These are phyloP conservation scores for Cantharellus cinnabarinus DNA, from an alignment of 768 basidiomycete species.

Conservation along the genomic window DNA sequence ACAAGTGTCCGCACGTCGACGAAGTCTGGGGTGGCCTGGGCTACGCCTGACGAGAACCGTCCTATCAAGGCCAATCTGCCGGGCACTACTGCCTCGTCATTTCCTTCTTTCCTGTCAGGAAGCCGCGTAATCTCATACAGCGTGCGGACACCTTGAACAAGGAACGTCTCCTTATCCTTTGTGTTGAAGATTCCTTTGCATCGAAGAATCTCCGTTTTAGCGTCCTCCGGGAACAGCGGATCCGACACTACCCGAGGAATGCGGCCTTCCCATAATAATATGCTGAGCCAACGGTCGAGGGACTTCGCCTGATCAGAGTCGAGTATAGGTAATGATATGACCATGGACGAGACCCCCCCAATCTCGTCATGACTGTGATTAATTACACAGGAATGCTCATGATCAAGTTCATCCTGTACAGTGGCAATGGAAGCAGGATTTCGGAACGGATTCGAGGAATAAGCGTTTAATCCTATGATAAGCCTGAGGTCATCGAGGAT, in stretches of 20 bases:
- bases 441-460: conserved; percentile 26
- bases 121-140: conserved; percentile 44
- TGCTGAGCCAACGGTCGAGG: conserved; percentile 66
- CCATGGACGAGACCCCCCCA: conserved; percentile 60
- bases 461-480: conserved; percentile 71
- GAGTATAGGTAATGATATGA: conserved; percentile 46
- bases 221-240: neutral
- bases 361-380: conserved; percentile 18
- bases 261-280: conserved; percentile 55
- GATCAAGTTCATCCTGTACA: conserved; percentile 18
- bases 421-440: conserved; percentile 8
- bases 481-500: conserved; percentile 53
- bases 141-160: conserved; percentile 81
- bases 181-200: conserved; percentile 67
- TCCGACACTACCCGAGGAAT: neutral
- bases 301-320: conserved; percentile 24
- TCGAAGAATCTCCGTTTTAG: conserved; percentile 42
- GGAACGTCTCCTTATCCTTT: conserved; percentile 34
- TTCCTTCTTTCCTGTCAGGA: neutral
- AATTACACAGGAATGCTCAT: conserved; percentile 11
- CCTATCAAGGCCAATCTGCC: neutral
- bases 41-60: neutral
- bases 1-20: too few species aligned
- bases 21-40: too few species aligned
- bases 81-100: neutral